Base-by-base conservation (phyloP, 352 stramenopile genomes). In the Globisporangium cystogenes region DNA sequence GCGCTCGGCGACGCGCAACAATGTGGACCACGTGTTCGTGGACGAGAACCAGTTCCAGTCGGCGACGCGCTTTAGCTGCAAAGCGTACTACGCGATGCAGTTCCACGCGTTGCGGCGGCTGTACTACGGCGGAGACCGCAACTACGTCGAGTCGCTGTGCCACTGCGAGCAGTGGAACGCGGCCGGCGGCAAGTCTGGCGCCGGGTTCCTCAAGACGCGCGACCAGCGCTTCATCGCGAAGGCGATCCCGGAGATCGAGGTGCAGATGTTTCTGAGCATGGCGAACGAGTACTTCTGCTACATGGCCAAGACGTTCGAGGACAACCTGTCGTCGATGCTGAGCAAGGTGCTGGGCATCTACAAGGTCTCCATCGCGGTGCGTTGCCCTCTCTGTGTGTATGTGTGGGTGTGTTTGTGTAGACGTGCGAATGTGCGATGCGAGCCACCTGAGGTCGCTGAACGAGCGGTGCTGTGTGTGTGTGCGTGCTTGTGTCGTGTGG, bases 241-340 rank as follows among this genome's bases (percentile, higher is more conserved):
- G 51, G 85, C 78, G 1, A 93, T 95, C 45, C 82, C 85, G 1
- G 74, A 90, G 49, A 93, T 91, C 27, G 82, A 95, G 46, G 56
- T 95, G 16, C 81, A 93, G 46, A 93, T 95, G 85, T 95, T 95
- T 51, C 57, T 95, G 55, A 93, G 82, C 45, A 91, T 93, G 81
- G 82, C 82, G 44, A 90, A 89, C 62, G 84, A 92, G 51, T 95
- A 95, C 55, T 95, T 95, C 52, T 74, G 76, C 50, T 93, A 95
- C 65, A 90, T 95, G 78, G 85, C 82, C 2, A 93, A 90, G 54
- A 90, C 81, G 7, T 90, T 95, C 33, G 80, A 95, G 48, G 77
- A 93, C 55, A 85, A 90, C 45, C 31, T 92, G 43, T 91, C 82
- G 12, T 93, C 82, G 1, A 95, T 95, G 84, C 67, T 95, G 21